These are phyloP conservation scores for Heracleum sosnowskyi DNA, from an alignment of 129 eudicot species.

Conservation along the genomic window DNA sequence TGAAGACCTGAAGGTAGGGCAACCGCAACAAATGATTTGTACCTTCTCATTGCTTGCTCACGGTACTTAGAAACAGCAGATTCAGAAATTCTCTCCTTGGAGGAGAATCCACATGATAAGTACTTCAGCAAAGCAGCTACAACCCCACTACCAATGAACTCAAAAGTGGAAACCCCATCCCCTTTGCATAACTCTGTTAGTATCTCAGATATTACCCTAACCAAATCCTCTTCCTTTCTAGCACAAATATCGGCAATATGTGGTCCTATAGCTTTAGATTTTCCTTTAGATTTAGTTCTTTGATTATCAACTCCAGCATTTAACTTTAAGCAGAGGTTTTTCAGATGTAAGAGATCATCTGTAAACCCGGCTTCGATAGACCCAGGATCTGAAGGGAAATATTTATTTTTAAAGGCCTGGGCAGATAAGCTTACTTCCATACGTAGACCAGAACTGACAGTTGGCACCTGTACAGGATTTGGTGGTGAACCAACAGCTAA, in stretches of 20 bases:
- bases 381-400: constrained; percentile 73
- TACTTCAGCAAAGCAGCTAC: constrained; percentile 76
- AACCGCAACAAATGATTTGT: constrained; percentile 58
- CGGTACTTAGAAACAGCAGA: constrained; percentile 57
- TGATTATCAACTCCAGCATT: constrained; percentile 62
- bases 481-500: constrained; percentile 48
- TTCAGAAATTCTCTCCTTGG: constrained; percentile 65
- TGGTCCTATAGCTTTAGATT: constrained; percentile 51
- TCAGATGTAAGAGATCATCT: constrained; percentile 76
- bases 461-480: constrained; percentile 45
- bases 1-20: constrained; percentile 54
- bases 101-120: constrained; percentile 75
- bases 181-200: constrained; percentile 74
- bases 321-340: constrained; percentile 66
- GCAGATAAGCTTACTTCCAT: constrained; percentile 64
- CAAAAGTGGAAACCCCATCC: constrained; percentile 93
- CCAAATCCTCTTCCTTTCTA: constrained; percentile 66
- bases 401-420: constrained; percentile 80
- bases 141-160: constrained; percentile 94
- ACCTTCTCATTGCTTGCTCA: constrained; percentile 75
- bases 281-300: constrained; percentile 62
- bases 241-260: constrained; percentile 46
- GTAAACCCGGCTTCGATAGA: constrained; percentile 61
- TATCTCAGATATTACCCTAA: constrained; percentile 63
- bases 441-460: constrained; percentile 57